A percentile compares a stretch with the other conserved stretches of the same genome.
phyloP scores from a whole-genome alignment of 495 filamentous ascomycete genomes.

The Xanthoparmelia taractica region DNA sequence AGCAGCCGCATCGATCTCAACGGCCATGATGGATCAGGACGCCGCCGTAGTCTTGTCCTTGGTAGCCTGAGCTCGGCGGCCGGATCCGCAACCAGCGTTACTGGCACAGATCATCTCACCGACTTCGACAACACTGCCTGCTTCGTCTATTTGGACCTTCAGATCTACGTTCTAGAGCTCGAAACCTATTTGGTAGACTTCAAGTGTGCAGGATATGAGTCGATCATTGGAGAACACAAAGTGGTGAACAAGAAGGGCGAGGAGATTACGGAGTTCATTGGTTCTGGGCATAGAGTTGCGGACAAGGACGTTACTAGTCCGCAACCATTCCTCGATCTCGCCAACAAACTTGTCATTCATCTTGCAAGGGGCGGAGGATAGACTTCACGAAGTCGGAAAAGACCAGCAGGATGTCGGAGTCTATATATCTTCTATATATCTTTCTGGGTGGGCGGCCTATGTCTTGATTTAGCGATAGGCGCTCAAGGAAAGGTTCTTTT shows the following conservation, averaged over 20 bases:
- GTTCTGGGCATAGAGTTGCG: slow-evolving; percentile 17
- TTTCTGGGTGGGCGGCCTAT: background rate
- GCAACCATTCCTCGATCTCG: slow-evolving; percentile 50
- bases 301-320: slow-evolving; percentile 51
- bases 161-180: slow-evolving; percentile 90
- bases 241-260: slow-evolving; percentile 27
- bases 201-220: slow-evolving; percentile 97
- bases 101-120: slow-evolving; percentile 20
- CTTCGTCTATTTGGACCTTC: slow-evolving; percentile 87
- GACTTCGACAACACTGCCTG: slow-evolving; percentile 42
- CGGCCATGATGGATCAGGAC: slow-evolving; percentile 36
- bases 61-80: slow-evolving; percentile 35
- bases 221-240: slow-evolving; percentile 48
- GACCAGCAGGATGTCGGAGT: too few relatives aligned
- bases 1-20: slow-evolving; percentile 51
- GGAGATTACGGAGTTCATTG: slow-evolving; percentile 14
- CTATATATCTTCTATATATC: background rate
- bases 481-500: background rate
- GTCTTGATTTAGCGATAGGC: background rate
- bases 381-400: too few relatives aligned
- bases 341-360: slow-evolving; percentile 48
- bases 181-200: slow-evolving; percentile 96
- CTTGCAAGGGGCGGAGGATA: slow-evolving; percentile 31
- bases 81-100: slow-evolving; percentile 35
- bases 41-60: slow-evolving; percentile 40